Conservation (phyloP, 1,284 basidiomycete species). For the Ceratobasidium sp. region DNA sequence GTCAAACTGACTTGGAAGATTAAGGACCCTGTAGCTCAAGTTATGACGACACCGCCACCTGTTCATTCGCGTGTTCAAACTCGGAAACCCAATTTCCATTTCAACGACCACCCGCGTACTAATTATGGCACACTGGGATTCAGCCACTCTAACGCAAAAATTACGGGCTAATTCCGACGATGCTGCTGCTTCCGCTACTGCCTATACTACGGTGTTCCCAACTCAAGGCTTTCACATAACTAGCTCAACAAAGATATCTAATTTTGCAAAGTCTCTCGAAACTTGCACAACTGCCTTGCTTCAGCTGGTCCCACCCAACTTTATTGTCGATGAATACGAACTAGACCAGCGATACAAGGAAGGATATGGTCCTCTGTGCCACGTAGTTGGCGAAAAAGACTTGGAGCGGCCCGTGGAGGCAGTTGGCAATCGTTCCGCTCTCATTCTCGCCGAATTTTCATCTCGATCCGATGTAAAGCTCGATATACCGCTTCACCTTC, state of each 20-base stretch:
- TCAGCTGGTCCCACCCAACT: conserved; percentile 41
- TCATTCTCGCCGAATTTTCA: conserved; percentile 30
- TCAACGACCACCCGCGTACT: background rate
- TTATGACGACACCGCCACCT: background rate
- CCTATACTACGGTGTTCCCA: conserved; percentile 17
- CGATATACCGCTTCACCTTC: conserved; percentile 45
- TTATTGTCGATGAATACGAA: conserved; percentile 46
- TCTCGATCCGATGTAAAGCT: background rate
- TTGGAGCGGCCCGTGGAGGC: conserved; percentile 45
- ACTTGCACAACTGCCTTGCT: conserved; percentile 30
- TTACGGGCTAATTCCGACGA: background rate
- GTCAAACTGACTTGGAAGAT: background rate
- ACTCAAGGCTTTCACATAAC: conserved; percentile 38
- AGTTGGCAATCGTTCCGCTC: conserved; percentile 36
- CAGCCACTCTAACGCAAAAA: background rate
- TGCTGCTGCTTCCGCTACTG: background rate
- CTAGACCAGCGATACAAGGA: conserved; percentile 36
- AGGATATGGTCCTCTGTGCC: conserved; percentile 31
- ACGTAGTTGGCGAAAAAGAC: conserved; percentile 43
- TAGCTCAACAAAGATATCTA: conserved; percentile 13
- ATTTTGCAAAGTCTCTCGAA: background rate
- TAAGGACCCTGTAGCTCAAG: background rate
- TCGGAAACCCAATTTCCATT: background rate
- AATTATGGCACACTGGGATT: conserved; percentile 19
- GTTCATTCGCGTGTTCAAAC: background rate